Evolutionary conservation across 371 early-diverging fungal genomes (phyloP).

Genomic region (Apophysomyces ossiformis): DNA sequence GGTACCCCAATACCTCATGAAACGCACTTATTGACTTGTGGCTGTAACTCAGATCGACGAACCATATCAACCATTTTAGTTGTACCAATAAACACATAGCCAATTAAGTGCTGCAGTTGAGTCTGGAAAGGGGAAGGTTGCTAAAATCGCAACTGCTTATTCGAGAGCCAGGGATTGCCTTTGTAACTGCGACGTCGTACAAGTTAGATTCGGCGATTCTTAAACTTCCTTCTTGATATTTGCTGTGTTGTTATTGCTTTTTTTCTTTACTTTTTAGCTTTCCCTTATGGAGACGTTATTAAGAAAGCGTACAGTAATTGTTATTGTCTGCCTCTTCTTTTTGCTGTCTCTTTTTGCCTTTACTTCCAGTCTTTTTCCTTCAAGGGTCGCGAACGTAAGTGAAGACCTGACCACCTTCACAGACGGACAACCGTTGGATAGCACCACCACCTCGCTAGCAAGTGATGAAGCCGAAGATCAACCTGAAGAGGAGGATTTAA

Average conservation of each 20-base stretch:
- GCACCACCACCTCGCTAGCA: neutral
- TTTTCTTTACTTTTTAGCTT: neutral
- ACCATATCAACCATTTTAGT: too few species aligned
- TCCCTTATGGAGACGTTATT: constrained; percentile 14
- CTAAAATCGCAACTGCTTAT: neutral
- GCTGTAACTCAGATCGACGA: too few species aligned
- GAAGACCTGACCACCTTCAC: neutral
- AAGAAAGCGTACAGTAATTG: constrained; percentile 16
- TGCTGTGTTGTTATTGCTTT: constrained; percentile 3
- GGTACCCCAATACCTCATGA: too few species aligned
- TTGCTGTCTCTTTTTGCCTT: constrained; percentile 18
- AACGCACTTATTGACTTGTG: too few species aligned
- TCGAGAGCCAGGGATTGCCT: neutral
- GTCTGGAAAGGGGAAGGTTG: neutral
- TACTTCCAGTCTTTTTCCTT: constrained; percentile 19
- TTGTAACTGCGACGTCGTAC: neutral
- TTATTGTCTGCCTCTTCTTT: constrained; percentile 16
- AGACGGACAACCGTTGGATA: neutral
- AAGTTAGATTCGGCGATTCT: neutral
- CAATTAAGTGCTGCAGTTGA: too few species aligned
- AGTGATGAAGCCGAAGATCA: neutral
- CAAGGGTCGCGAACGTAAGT: constrained; percentile 1
- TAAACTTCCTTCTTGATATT: neutral
- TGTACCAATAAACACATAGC: too few species aligned
- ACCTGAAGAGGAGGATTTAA: constrained; percentile 17